A percentile compares a stretch with the other conserved stretches of the same genome.
These are phyloP conservation scores for Penicillium brasilianum DNA, from an alignment of 2,329 filamentous ascomycete genomes.

Conservation along the genomic window DNA sequence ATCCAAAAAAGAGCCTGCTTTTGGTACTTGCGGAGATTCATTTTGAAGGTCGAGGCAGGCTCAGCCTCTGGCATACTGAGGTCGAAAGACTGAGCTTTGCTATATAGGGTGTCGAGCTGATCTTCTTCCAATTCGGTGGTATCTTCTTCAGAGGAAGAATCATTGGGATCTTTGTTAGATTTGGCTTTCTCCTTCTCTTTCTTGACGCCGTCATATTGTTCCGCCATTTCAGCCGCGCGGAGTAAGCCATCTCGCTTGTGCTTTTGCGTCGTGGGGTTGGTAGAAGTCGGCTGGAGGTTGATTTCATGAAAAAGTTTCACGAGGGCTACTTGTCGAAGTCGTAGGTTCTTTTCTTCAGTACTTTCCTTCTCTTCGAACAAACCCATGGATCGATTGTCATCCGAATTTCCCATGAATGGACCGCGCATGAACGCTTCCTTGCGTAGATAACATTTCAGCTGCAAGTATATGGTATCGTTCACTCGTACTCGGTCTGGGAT, in stretches of 20 bases:
- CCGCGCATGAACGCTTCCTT: constrained; percentile 72
- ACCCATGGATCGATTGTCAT: constrained; percentile 72
- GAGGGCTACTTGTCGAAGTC: constrained; percentile 82
- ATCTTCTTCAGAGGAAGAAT: constrained; percentile 70
- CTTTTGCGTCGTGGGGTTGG: constrained; percentile 75
- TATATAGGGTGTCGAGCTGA: constrained; percentile 90
- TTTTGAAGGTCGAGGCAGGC: constrained; percentile 77
- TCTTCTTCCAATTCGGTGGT: constrained; percentile 92
- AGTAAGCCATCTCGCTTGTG: constrained; percentile 84
- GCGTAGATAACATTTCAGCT: constrained; percentile 78
- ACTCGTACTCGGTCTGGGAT: constrained; percentile 82
- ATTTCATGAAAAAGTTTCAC: constrained; percentile 90
- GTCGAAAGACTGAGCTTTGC: constrained; percentile 95
- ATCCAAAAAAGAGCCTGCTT: constrained; percentile 97
- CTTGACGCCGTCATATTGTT: constrained; percentile 70
- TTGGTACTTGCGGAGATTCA: constrained; percentile 89
- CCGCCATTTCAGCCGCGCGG: constrained; percentile 84
- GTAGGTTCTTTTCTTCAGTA: constrained; percentile 78
- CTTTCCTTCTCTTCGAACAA: constrained; percentile 87
- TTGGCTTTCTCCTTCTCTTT: constrained; percentile 48
- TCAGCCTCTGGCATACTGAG: constrained; percentile 88
- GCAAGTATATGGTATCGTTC: constrained; percentile 93
- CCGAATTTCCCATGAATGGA: constrained; percentile 57
- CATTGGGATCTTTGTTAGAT: constrained; percentile 39
- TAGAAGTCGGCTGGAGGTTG: constrained; percentile 74